Evolutionary conservation across 1,284 basidiomycete species (phyloP).

Genomic region (Caloboletus firmus): DNA sequence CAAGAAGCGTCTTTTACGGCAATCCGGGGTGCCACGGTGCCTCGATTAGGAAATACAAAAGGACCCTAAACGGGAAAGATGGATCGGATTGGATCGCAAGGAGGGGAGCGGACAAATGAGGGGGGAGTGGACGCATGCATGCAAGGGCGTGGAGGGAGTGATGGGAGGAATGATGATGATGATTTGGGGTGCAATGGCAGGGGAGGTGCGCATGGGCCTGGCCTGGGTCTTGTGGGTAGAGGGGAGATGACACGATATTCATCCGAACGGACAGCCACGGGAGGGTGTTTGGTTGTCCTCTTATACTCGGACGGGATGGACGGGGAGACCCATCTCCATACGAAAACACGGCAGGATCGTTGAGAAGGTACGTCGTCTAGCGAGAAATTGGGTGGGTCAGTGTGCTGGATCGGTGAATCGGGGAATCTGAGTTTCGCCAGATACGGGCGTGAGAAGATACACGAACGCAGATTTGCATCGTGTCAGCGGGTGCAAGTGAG

Average conservation of each 20-base stretch:
- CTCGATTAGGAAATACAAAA: conserved; percentile 24
- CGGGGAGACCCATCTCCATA: conserved; percentile 11
- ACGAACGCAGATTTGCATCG: conserved; percentile 33
- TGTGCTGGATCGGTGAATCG: conserved; percentile 30
- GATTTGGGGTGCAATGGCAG: conserved; percentile 35
- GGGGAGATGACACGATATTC: conserved; percentile 20
- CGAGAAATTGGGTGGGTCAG: neutral
- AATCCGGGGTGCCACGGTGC: conserved; percentile 35
- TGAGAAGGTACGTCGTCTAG: conserved; percentile 23
- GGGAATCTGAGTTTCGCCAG: conserved; percentile 26
- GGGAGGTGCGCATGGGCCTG: conserved; percentile 10
- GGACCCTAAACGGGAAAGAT: conserved; percentile 12
- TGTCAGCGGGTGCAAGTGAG: conserved; percentile 39
- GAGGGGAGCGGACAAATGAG: neutral
- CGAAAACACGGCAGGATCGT: conserved; percentile 3
- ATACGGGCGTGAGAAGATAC: conserved; percentile 34
- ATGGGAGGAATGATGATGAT: conserved; percentile 20
- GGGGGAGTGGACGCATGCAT: conserved; percentile 13
- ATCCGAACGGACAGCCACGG: conserved; percentile 25
- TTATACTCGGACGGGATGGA: conserved; percentile 17
- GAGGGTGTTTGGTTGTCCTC: conserved; percentile 7
- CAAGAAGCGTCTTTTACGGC: conserved; percentile 25
- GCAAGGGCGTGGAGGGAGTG: conserved; percentile 25
- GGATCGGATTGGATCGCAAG: conserved; percentile 26
- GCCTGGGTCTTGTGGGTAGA: conserved; percentile 32